Evolutionary conservation across 345 rosid genomes (phyloP), one percentile per base, ranked within the genome.

Genomic region (Cardiospermum halicacabum): DNA sequence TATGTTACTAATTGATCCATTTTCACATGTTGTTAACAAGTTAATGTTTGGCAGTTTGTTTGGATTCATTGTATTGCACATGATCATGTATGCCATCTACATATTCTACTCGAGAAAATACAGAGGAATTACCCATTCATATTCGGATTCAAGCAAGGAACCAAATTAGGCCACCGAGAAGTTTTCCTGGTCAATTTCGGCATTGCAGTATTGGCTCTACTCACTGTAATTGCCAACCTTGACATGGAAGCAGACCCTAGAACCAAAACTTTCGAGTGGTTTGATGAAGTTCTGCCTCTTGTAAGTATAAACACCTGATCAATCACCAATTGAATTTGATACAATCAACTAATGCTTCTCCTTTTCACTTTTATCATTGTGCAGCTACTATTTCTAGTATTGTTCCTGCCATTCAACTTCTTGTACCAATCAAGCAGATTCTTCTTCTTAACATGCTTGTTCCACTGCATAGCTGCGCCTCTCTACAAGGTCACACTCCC

Each of bases 91-190:
- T 32, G 75, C 94, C 0, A 78, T 83, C 1, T 72, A 89, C 73
- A 40, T 82, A 48, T 89, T 79, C 83, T 84, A 87, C 69, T 87
- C 94, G 96, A 81, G 72, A 74, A 83, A 66, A 48, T 87, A 75
- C 66, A 72, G 77, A 58, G 75, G 78, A 89, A 87, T 78, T 82
- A 89, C 62, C 69, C 88, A 2, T 89, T 89, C 64, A 85, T 87
- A 40, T 85, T 85, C 64, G 88, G 87, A 69, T 78, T 85, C 76
- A 82, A 87, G 75, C 83, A 75, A 64, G 94, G 96, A 69, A 87
- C 88, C 2, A 88, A 82, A 58, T 60, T 87, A 40, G 77, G 84
- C 30, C 77, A 87, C 68, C 67, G 80, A 59, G 87, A 90, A 68
- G 87, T 85, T 60, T 81, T 89, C 74, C 81, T 87, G 21, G 69